Evolutionary conservation across 768 basidiomycete species (phyloP), one percentile per base, ranked within the genome.

Genomic region (Dictyophora rubrovolvata): DNA sequence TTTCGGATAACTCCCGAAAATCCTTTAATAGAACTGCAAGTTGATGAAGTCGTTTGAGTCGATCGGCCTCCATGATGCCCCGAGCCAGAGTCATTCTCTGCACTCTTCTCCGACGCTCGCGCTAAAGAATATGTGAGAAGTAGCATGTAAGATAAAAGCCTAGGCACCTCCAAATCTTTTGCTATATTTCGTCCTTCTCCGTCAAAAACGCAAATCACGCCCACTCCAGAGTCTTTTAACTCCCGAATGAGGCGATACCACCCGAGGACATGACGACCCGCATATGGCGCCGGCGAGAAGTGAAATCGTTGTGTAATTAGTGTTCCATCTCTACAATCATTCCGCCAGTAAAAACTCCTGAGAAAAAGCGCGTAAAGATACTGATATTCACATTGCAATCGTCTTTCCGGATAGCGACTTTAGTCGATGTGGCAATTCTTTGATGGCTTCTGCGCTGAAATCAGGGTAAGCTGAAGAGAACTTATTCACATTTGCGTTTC

Each of bases 241-340:
- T 91, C 88, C 49, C 74, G 73, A 6, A 82, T 72, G 35, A 91
- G 75, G 36, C 79, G 77, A 65, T 87, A 86, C 90, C 90, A 93
- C 18, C 87, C 85, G 3, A 88, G 71, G 20, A 92, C 76, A 69
- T 93, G 90, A 33, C 85, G 79, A 63, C 83, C 75, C 0, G 72
- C 73, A 66, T 89, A 83, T 1, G 84, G 82, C 54, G 76, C 70
- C 14, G 77, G 83, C 0, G 84, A 78, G 69, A 84, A 93, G 66
- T 91, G 87, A 49, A 91, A 76, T 21, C 89, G 81, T 66, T 89
- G 88, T 0, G 89, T 93, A 66, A 93, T 78, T 59, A 93, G 83
- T 7, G 89, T 93, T 50, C 84, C 90, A 76, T 93, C 90, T 48
- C 90, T 92, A 65, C 53, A 10, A 55, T 20, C 56, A 52, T 54